Evolutionary conservation across 1,284 basidiomycete genomes (phyloP), one percentile per base, ranked within the genome.

Genomic region (Moesziomyces sp.): DNA sequence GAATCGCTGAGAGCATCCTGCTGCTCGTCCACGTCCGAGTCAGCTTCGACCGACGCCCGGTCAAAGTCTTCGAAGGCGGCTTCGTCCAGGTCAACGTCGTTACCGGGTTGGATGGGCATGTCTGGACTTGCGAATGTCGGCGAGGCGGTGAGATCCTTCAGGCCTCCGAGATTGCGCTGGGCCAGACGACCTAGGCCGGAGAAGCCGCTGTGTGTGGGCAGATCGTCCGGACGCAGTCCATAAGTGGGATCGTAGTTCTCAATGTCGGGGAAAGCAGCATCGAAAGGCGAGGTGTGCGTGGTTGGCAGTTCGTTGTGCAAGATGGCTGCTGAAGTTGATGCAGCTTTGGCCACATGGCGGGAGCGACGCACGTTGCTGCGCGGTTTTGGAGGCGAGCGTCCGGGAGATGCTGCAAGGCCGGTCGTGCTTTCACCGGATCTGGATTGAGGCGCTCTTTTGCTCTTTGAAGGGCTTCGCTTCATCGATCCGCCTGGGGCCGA

Each of bases 161-260:
- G 72, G 38, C 72, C 72, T 10, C 52, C 67, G 9, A 64, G 63
- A 21, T 58, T 58, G 14, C 72, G 66, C 42, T 74, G 66, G 18
- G 66, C 77, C 46, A 74, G 23, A 42, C 57, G 60, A 18, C 79
- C 93, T 10, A 93, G 86, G 45, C 87, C 89, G n/a, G 89, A 88
- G 76, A 94, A 92, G 18, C 87, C 87, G 47, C 87, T 87, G 83
- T 74, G 67, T 9, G 48, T 74, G 7, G 93, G 93, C 6, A 95
- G 52, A 38, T 76, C 78, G 52, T 80, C 78, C 7, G 77, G 87
- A 16, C 95, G 90, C n/a, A 97, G 86, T n/a, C 95, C 95, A 80
- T 98, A 97, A 0, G 95, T 97, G 0, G 94, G 95, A 80, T 98
- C 95, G 84, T 93, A 97, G 69, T 92, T 89, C 85, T 96, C 94